Evolutionary conservation across 768 basidiomycete genomes (phyloP).

Genomic region (Tubosaeta sp.): DNA sequence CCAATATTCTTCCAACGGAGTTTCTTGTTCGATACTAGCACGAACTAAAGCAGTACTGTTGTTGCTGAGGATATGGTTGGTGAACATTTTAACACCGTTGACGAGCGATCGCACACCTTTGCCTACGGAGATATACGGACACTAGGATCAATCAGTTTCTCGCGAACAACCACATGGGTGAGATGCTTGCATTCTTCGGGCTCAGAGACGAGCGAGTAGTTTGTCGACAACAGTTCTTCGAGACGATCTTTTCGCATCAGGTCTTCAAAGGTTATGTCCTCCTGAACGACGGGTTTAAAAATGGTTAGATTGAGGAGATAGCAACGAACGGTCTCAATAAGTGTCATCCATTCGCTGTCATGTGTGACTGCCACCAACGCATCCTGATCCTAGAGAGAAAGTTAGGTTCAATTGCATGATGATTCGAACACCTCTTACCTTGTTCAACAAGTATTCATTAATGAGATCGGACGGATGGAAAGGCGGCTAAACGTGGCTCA

Average conservation of each 20-base stretch:
- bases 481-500: too few species aligned
- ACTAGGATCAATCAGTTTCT: background rate
- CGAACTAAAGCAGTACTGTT: too few species aligned
- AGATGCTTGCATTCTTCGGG: too few species aligned
- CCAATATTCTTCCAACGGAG: too few species aligned
- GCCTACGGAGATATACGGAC: too few species aligned
- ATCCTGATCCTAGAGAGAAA: background rate
- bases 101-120: too few species aligned
- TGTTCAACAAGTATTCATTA: conserved; percentile 2
- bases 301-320: background rate
- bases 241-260: background rate
- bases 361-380: conserved; percentile 9
- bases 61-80: too few species aligned
- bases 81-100: too few species aligned
- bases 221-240: background rate
- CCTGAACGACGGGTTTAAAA: background rate
- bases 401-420: background rate
- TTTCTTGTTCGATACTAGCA: too few species aligned
- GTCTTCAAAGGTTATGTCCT: too few species aligned
- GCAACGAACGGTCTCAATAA: conserved; percentile 1
- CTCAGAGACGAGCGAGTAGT: background rate
- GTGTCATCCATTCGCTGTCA: conserved; percentile 4
- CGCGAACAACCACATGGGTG: background rate
- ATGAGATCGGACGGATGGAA: conserved; percentile 8
- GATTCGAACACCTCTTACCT: background rate